Conservation (phyloP, 495 filamentous ascomycete species). For the Penicillium silybi region DNA sequence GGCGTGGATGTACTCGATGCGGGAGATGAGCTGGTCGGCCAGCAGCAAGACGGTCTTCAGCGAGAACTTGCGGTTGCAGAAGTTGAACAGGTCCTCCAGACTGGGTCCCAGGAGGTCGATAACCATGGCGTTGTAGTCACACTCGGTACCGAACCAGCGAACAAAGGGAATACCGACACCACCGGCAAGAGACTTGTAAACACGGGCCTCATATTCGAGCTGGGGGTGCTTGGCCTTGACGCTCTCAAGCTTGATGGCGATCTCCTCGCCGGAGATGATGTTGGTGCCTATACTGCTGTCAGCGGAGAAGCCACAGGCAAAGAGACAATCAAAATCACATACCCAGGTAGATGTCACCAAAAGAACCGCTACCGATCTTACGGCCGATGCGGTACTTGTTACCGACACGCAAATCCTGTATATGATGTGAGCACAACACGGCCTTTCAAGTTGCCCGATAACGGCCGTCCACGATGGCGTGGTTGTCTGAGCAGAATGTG, state of each 20-base stretch:
- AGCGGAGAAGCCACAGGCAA: neutral
- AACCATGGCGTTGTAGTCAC: constrained; percentile 99
- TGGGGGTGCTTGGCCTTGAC: constrained; percentile 99
- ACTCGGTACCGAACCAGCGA: constrained; percentile 99
- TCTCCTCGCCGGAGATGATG: constrained; percentile 99
- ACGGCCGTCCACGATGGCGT: neutral
- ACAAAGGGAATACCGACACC: constrained; percentile 99
- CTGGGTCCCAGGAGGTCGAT: constrained; percentile 96
- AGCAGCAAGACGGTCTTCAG: constrained; percentile 98
- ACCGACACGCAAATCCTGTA: constrained; percentile 94
- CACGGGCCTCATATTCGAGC: constrained; percentile 98
- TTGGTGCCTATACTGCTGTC: constrained; percentile 67
- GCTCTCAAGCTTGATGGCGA: constrained; percentile 99
- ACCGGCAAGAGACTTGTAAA: constrained; percentile 98
- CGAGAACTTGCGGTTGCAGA: constrained; percentile 99
- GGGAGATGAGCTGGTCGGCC: constrained; percentile 97
- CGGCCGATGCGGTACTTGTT: constrained; percentile 99
- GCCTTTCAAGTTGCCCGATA: neutral
- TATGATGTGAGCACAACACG: constrained; percentile 14
- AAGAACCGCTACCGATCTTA: constrained; percentile 97
- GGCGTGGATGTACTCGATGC: constrained; percentile 99
- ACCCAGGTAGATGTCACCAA: constrained; percentile 99
- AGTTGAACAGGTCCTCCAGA: constrained; percentile 99
- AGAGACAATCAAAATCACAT: constrained; percentile 19
- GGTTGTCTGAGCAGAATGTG: neutral